Conservation (phyloP, 805 yeast species). For the Millerago galiae region DNA sequence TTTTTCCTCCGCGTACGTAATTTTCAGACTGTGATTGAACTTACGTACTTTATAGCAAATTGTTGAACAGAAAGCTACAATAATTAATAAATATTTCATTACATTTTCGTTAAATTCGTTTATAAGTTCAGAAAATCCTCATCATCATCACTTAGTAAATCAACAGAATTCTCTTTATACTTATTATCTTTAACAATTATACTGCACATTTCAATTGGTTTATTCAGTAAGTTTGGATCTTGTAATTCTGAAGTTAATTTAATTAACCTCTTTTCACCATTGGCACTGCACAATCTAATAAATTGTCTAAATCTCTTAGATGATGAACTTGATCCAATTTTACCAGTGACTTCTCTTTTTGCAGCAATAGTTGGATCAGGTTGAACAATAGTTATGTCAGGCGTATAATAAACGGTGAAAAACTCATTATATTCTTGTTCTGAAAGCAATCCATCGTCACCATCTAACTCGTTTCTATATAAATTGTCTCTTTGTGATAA, state of each 20-base stretch:
- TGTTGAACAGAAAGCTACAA: too few relatives aligned
- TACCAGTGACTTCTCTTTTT: constrained; percentile 9
- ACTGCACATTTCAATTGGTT: background rate
- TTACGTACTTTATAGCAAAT: background rate
- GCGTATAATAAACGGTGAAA: constrained; percentile 11
- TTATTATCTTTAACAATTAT: background rate
- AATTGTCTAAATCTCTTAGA: constrained; percentile 14
- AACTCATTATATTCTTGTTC: constrained; percentile 14
- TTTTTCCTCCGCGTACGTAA: background rate
- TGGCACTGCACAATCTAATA: constrained; percentile 3
- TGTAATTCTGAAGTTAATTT: constrained; percentile 7
- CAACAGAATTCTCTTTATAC: background rate
- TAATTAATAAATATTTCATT: background rate
- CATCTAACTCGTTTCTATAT: constrained; percentile 4
- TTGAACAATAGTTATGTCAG: constrained; percentile 5
- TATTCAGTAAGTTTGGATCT: constrained; percentile 1
- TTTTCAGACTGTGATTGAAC: background rate
- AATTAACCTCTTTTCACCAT: constrained; percentile 8
- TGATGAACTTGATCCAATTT: constrained; percentile 10
- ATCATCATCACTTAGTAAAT: constrained; percentile 11
- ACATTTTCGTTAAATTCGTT: background rate
- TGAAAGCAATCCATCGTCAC: constrained; percentile 17
- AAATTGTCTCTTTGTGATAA: constrained; percentile 12
- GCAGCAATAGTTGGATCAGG: constrained; percentile 12
- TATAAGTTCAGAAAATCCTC: constrained; percentile 13